Evolutionary conservation across 2,329 filamentous ascomycete genomes (phyloP).

Genomic region (Ascocoryne sarcoides): DNA sequence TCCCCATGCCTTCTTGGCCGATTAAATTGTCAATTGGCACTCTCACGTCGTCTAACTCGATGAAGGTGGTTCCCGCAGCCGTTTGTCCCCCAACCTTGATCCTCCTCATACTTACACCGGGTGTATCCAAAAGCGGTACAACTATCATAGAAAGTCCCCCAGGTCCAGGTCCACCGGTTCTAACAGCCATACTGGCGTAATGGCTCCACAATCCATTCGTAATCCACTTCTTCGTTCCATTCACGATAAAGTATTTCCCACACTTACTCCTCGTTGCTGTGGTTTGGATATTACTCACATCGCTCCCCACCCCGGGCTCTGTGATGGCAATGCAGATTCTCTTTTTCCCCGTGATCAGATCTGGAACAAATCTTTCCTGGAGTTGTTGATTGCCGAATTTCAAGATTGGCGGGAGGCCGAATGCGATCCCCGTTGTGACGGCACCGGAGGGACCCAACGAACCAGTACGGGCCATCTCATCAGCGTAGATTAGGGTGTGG

Average conservation of each 20-base stretch:
- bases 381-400: constrained; percentile 56
- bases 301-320: constrained; percentile 64
- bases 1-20: constrained; percentile 60
- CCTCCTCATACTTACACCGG: constrained; percentile 59
- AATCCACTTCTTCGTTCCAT: constrained; percentile 74
- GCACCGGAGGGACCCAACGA: constrained; percentile 53
- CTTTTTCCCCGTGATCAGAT: constrained; percentile 57
- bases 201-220: constrained; percentile 66
- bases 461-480: constrained; percentile 60
- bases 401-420: constrained; percentile 61
- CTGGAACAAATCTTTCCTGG: constrained; percentile 58
- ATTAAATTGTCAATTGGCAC: constrained; percentile 64
- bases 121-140: constrained; percentile 58
- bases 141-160: constrained; percentile 61
- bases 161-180: constrained; percentile 52
- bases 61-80: constrained; percentile 62
- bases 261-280: constrained; percentile 53
- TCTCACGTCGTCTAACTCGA: constrained; percentile 66
- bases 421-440: constrained; percentile 64
- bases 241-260: constrained; percentile 61
- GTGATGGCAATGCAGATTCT: constrained; percentile 70
- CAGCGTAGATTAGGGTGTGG: constrained; percentile 60
- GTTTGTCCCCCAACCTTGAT: constrained; percentile 59
- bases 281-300: constrained; percentile 65
- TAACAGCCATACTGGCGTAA: constrained; percentile 61